Evolutionary conservation across 306 rosid genomes (phyloP).

Genomic region (Vachellia collinsii): DNA sequence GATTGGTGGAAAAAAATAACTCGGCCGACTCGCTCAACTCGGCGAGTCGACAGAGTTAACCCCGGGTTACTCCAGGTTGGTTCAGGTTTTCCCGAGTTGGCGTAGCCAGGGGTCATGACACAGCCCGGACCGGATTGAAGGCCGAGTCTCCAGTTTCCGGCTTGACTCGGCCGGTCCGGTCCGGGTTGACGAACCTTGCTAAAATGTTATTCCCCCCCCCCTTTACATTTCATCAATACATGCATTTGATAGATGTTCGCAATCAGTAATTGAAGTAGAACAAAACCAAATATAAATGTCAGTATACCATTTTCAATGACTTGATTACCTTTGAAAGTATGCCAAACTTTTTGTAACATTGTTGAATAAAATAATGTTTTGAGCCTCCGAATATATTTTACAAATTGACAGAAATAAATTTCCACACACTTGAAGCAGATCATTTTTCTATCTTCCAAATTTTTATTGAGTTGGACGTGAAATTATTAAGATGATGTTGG

Average conservation of each 20-base stretch:
- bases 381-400: not conserved
- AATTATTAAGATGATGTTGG: not conserved
- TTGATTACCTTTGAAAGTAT: not conserved
- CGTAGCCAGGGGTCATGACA: too few species aligned
- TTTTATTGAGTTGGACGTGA: not conserved
- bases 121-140: too few species aligned
- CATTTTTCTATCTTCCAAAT: not conserved
- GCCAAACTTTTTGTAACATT: not conserved
- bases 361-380: too few species aligned
- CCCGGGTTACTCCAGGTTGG: too few species aligned
- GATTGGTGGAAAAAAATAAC: too few species aligned
- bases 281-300: not conserved
- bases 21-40: too few species aligned
- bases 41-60: too few species aligned
- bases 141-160: too few species aligned
- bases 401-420: not conserved
- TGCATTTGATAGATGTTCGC: not conserved
- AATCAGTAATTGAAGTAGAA: not conserved
- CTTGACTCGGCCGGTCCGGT: too few species aligned
- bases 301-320: not conserved
- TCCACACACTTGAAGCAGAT: not conserved
- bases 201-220: not conserved
- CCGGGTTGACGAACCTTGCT: too few species aligned
- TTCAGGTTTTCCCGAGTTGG: too few species aligned
- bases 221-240: not conserved